Percentiles rank a stretch among this genome's conserved stretches.
These are phyloP conservation scores for Botryotinia calthae DNA, from an alignment of 2,329 filamentous ascomycete genomes.

Conservation along the genomic window DNA sequence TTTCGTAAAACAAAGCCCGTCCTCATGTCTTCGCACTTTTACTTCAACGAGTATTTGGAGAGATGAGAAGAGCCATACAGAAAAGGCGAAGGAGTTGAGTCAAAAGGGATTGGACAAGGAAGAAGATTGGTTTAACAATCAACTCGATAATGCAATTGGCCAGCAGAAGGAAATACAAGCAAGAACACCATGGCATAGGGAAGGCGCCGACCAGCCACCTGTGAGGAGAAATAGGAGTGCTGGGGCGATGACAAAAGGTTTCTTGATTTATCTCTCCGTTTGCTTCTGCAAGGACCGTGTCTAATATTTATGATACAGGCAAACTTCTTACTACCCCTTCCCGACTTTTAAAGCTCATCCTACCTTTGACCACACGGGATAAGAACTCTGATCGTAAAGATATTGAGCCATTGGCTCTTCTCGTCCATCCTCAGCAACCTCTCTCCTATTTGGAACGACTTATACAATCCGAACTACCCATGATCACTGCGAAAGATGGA, in stretches of 20 bases:
- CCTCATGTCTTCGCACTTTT: conserved; percentile 7
- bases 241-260: conserved; percentile 64
- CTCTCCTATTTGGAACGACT: conserved; percentile 86
- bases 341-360: conserved; percentile 23
- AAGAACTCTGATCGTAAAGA: conserved; percentile 60
- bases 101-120: conserved; percentile 36
- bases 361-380: conserved; percentile 51
- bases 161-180: conserved; percentile 54
- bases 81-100: conserved; percentile 28
- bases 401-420: conserved; percentile 79
- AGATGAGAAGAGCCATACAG: conserved; percentile 19
- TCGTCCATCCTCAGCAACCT: conserved; percentile 87
- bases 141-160: conserved; percentile 40
- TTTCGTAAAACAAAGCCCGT: neutral
- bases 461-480: conserved; percentile 78
- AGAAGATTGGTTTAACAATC: conserved; percentile 40
- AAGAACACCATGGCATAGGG: conserved; percentile 63
- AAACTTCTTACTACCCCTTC: conserved; percentile 74
- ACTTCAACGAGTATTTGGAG: neutral
- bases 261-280: neutral
- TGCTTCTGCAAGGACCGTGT: neutral
- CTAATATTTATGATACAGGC: conserved; percentile 46
- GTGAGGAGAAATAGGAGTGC: conserved; percentile 46
- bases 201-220: conserved; percentile 57
- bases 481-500: conserved; percentile 59